A percentile compares a stretch with the other conserved stretches of the same genome.
Evolutionary conservation across 129 eudicot genomes (phyloP).

Genomic region (Scalesia atractyloides): DNA sequence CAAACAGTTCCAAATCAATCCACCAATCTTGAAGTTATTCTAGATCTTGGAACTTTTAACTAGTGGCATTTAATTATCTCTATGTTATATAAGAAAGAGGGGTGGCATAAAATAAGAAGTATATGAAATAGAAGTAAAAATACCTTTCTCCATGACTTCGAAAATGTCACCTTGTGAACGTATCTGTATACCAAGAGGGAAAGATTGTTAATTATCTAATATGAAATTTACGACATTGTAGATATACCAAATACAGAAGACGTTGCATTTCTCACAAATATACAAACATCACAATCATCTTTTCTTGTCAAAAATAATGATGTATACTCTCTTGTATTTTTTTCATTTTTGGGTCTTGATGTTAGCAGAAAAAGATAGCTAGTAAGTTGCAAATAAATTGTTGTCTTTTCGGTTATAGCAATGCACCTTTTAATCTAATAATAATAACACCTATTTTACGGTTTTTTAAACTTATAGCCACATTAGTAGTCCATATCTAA

Average conservation of each 20-base stretch:
- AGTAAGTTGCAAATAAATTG: too few relatives aligned
- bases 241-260: too few relatives aligned
- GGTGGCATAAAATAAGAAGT: not conserved
- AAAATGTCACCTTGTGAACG: not conserved
- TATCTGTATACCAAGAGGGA: not conserved
- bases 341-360: too few relatives aligned
- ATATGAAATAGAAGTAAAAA: not conserved
- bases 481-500: too few relatives aligned
- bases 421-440: too few relatives aligned
- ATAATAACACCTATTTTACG: too few relatives aligned
- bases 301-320: not conserved
- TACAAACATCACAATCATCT: not conserved
- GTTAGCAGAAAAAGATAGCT: too few relatives aligned
- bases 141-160: constrained; percentile 1
- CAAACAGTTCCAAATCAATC: not conserved
- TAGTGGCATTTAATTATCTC: not conserved
- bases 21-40: not conserved
- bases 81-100: not conserved
- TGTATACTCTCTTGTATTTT: too few relatives aligned
- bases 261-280: too few relatives aligned
- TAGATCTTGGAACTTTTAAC: too few relatives aligned
- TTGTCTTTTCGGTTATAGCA: too few relatives aligned
- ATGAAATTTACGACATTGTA: not conserved
- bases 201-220: constrained; percentile 7
- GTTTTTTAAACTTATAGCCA: too few relatives aligned